Base-by-base conservation (phyloP, 2,329 filamentous ascomycete species). In the Purpureocillium lavendulum region DNA sequence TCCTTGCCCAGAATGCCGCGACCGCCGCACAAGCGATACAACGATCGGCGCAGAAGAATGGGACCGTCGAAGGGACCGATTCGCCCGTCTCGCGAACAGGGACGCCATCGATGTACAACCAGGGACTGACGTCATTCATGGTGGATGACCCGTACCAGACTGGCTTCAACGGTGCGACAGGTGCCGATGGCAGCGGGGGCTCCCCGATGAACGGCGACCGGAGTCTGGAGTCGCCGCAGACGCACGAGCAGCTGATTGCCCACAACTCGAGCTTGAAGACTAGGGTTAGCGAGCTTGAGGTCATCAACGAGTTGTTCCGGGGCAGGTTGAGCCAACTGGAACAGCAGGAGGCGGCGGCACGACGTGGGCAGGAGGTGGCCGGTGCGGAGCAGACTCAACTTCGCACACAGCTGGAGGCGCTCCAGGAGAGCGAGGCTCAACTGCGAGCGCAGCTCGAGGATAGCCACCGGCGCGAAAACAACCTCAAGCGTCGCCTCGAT, bases 261-360 rank as follows among this genome's bases (percentile, higher is more conserved):
- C 77, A 82, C 45, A 95, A 94, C 59, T 85, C 85, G 5, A 83
- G 81, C 37, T 71, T 97, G n/a, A 94, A 94, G 66, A 98, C 92
- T 1, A 82, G 92, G 32, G 90, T 98, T 28, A 92, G 83, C 51
- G 92, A 98, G 61, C 74, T 98, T 17, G 92, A 98, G 58, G 77
- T 98, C 38, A 96, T 98, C 68, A 96, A 89, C 53, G 84, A 85
- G 55, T 69, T 89, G 33, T 88, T 87, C 60, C 73, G 82, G 37
- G 82, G 82, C 30, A 77, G 83, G 10, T 79, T 96, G 61, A 80
- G 57, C 73, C 84, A 92, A 56, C 70, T 92, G 11, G 87, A 94
- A 57, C 77, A 81, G 49, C 83, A 83, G 54, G 85, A 90, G 56
- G 76, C 76, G 35, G 79, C 75, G 35, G 77, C 83, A 38, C 66